Base-by-base conservation (phyloP, 202 grass and related monocot genomes). In the Hordeum pubiflorum region DNA sequence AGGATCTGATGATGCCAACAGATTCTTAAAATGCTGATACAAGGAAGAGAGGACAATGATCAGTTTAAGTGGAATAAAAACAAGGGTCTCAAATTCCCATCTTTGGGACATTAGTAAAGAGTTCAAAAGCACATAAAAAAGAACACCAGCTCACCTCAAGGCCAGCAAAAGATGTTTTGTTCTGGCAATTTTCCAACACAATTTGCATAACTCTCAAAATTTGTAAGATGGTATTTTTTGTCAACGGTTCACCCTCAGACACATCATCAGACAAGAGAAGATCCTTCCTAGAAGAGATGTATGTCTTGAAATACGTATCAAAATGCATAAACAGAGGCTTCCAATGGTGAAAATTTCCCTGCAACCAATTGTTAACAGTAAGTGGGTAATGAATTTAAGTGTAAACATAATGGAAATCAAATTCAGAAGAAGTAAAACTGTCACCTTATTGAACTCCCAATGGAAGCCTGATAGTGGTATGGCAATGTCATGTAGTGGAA, bases 271-370 rank as follows among this genome's bases (percentile, higher is more conserved):
- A 93, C 78, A 99, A 81, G 72, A 93, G 82, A 74, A 99, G 87
- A 89, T 99, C 96, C 82, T 95, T 93, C 74, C 96, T 91, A 78
- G 72, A 91, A 84, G 96, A 92, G 83, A 93, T 81, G 24, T 93
- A 93, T 79, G 92, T 93, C 87, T 99, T 99, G 82, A 95, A 99
- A 82, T 95, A 99, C 24, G 85, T 91, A 55, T 95, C 96, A 26
- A 95, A 99, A 88, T 99, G 96, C 78, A 88, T 65, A 85, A 99
- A 99, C 27, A 99, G 83, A 75, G 96, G 92, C 86, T 90, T 99
- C 96, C 96, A 99, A 56, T 99, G 92, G 84, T 95, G 87, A 61
- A 99, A 99, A 91, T 99, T 99, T 75, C 96, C 96, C 96, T 99
- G 71, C 36, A 60, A 85, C 64, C 52, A 82, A 73, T 32, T 69